Base-by-base conservation (phyloP, 371 early-diverging fungal genomes). In the Dichotomocladium elegans region DNA sequence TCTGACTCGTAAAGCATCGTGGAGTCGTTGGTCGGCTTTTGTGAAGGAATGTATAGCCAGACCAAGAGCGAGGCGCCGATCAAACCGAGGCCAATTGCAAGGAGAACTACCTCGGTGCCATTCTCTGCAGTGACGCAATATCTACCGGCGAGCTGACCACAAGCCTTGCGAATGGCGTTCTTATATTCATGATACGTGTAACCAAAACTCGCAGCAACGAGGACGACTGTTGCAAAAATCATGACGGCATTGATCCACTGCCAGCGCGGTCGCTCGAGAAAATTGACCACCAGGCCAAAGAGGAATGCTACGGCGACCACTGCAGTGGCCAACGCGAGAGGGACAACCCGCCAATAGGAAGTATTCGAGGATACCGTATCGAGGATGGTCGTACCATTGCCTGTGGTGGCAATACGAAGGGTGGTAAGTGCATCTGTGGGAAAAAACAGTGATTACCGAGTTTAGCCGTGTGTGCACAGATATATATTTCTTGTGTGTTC, bases 61-160 rank as follows among this genome's bases (percentile, higher is more conserved):
- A 48, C 17, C 54, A 63, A 66, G 3, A 57, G 43, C 11, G 55
- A 51, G 0, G 66, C n/a, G 27, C 55, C 60, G 11, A 57, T 44
- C 21, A 59, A 41, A 4, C 33, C 54, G 12, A 68, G 33, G 12
- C 69, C 63, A 8, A 61, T 41, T 11, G 50, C 51, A 47, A 72
- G 53, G 3, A 68, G 24, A 47, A 66, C 47, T 12, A 60, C 56
- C 51, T 72, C 72, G 24, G 55, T 41, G 8, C 58, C 55, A 25
- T 58, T 41, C 26, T 41, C 29, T 28, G 61, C 51, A 10, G 41
- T 35, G 37, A 55, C 57, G 46, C 72, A 72, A 19, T 50, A 27
- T 21, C 8, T 21, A 14, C 34, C 24, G 26, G 30, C 47, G 9
- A 45, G 22, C 15, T 47, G 28, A 14, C 52, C 31, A 50, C 61